phyloP scores from a whole-genome alignment of 257 asterid species.

The Misopates orontium region DNA sequence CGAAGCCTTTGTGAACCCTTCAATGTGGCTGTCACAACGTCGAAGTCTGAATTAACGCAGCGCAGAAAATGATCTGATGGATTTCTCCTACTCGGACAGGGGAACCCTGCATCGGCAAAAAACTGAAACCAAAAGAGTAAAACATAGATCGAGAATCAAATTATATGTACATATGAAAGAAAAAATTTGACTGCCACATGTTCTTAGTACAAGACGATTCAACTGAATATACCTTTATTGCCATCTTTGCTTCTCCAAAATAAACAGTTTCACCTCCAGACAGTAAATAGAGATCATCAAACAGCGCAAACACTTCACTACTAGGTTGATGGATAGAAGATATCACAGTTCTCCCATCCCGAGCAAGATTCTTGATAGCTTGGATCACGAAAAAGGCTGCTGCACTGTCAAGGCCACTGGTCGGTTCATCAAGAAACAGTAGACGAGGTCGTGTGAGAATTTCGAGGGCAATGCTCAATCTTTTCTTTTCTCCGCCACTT shows the following conservation, averaged over 20 bases:
- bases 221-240: constrained; percentile 50
- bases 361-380: constrained; percentile 76
- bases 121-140: constrained; percentile 46
- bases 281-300: constrained; percentile 81
- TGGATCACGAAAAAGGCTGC: constrained; percentile 88
- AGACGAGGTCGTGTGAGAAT: constrained; percentile 78
- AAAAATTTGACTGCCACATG: background rate
- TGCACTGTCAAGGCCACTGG: constrained; percentile 95
- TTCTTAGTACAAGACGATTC: background rate
- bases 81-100: constrained; percentile 91
- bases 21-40: constrained; percentile 73
- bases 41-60: constrained; percentile 88
- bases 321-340: constrained; percentile 97
- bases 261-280: constrained; percentile 89
- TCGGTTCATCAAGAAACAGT: constrained; percentile 91
- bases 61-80: constrained; percentile 97
- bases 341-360: constrained; percentile 92
- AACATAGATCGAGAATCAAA: background rate
- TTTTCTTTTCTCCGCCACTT: constrained; percentile 92
- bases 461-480: constrained; percentile 90
- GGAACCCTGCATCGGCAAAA: constrained; percentile 94
- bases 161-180: too few relatives aligned
- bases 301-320: constrained; percentile 85
- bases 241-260: constrained; percentile 85
- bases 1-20: constrained; percentile 76